Conservation (phyloP, 176 grass and related monocot species). For the Alloteropsis semialata region DNA sequence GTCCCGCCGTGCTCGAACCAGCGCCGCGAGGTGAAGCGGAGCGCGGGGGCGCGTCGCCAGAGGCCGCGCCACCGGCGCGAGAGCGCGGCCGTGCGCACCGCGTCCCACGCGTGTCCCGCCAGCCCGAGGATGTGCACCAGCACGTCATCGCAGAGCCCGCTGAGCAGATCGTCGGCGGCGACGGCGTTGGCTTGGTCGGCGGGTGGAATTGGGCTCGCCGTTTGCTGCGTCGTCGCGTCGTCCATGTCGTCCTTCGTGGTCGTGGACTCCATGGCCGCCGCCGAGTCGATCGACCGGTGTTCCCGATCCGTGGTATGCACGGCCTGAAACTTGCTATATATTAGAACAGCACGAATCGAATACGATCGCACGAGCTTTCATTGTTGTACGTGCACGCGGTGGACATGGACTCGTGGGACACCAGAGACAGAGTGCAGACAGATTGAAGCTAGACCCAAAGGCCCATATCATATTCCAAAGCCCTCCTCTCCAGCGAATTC, state of each 20-base stretch:
- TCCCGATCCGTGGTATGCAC: too few species aligned
- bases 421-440: too few species aligned
- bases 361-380: too few species aligned
- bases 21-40: background rate
- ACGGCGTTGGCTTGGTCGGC: background rate
- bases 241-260: background rate
- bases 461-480: too few species aligned
- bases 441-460: too few species aligned
- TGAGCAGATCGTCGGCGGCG: background rate
- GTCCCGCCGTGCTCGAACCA: background rate
- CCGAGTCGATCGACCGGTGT: too few species aligned
- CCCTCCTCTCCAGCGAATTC: too few species aligned
- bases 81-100: background rate
- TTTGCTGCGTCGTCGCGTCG: background rate
- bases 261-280: background rate
- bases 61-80: conserved; percentile 4
- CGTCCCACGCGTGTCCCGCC: background rate
- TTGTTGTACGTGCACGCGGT: too few species aligned
- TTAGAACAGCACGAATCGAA: too few species aligned
- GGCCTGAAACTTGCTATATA: too few species aligned
- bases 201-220: background rate
- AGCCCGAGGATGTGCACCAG: background rate
- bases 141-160: background rate
- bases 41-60: background rate
- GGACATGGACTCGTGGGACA: too few species aligned